A percentile compares a stretch with the other conserved stretches of the same genome.
These are phyloP conservation scores for Saccharomyces hybrid DNA, from an alignment of 1,139 yeast species.

Conservation along the genomic window DNA sequence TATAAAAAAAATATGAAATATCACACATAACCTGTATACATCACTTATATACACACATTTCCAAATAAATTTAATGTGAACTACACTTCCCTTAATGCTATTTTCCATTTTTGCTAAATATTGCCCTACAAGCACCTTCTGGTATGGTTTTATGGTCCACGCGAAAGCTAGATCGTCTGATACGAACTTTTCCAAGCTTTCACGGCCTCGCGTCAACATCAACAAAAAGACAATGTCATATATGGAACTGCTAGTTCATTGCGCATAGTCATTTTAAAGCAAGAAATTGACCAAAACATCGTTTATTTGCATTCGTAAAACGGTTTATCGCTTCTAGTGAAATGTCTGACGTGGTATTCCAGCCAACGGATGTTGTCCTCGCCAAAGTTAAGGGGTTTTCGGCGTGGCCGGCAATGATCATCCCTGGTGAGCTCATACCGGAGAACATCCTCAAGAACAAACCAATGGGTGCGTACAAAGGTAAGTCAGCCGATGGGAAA, in stretches of 20 bases:
- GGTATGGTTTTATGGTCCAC: neutral
- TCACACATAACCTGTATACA: neutral
- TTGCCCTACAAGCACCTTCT: neutral
- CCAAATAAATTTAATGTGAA: neutral
- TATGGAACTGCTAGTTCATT: neutral
- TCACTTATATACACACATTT: neutral
- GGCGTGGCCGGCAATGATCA: constrained; percentile 76
- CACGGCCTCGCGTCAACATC: neutral
- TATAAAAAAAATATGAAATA: neutral
- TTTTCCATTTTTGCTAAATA: neutral
- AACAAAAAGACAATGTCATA: neutral
- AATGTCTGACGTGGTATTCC: constrained; percentile 12
- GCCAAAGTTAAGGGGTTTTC: constrained; percentile 76
- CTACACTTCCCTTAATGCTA: neutral
- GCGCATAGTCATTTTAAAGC: neutral
- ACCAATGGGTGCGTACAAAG: constrained; percentile 29
- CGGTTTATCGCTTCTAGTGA: neutral
- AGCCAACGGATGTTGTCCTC: constrained; percentile 43
- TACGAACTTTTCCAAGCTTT: neutral
- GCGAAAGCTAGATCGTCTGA: neutral
- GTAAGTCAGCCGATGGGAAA: constrained; percentile 5
- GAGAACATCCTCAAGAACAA: constrained; percentile 41
- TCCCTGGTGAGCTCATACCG: constrained; percentile 54
- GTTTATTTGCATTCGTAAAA: neutral
- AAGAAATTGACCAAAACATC: neutral